A percentile compares a stretch with the other conserved stretches of the same genome.
phyloP scores from a whole-genome alignment of 352 stramenopile species.

The Aphanomyces invadans region DNA sequence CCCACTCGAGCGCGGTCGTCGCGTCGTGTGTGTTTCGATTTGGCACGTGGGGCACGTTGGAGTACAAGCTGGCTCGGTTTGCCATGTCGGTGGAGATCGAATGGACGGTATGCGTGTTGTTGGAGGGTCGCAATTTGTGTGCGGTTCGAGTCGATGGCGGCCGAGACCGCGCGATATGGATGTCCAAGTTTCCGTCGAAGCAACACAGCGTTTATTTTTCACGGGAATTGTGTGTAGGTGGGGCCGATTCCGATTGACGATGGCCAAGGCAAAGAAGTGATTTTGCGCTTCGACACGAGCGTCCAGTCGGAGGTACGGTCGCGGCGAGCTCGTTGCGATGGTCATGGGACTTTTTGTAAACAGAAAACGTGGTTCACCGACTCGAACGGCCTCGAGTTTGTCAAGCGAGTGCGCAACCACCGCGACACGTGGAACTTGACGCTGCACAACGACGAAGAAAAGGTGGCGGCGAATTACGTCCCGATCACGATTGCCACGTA shows the following conservation, averaged over 20 bases:
- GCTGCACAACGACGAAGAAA: slow-evolving; percentile 84
- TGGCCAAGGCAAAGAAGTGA: slow-evolving; percentile 93
- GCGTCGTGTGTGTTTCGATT: slow-evolving; percentile 60
- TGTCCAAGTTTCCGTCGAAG: slow-evolving; percentile 1
- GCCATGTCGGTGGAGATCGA: slow-evolving; percentile 91
- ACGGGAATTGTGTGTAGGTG: slow-evolving; percentile 44
- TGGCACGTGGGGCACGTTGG: slow-evolving; percentile 85
- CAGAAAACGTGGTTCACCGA: slow-evolving; percentile 84
- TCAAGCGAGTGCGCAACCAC: slow-evolving; percentile 82
- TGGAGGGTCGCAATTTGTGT: too few species aligned
- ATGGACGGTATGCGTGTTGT: slow-evolving; percentile 91
- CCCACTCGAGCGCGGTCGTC: slow-evolving; percentile 44
- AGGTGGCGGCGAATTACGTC: slow-evolving; percentile 96
- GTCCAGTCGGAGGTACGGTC: slow-evolving; percentile 35
- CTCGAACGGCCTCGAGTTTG: slow-evolving; percentile 94
- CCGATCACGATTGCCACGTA: slow-evolving; percentile 92
- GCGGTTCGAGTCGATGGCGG: too few species aligned
- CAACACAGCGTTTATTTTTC: neutral
- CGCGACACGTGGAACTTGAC: slow-evolving; percentile 86
- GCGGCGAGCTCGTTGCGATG: too few species aligned
- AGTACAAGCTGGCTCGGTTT: slow-evolving; percentile 80
- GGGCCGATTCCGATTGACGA: slow-evolving; percentile 64
- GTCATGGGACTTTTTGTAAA: too few species aligned
- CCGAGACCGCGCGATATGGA: too few species aligned
- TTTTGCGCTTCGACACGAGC: slow-evolving; percentile 80